Evolutionary conservation across 2,329 filamentous ascomycete genomes (phyloP).

Genomic region (Paracoccidioides lutzii): DNA sequence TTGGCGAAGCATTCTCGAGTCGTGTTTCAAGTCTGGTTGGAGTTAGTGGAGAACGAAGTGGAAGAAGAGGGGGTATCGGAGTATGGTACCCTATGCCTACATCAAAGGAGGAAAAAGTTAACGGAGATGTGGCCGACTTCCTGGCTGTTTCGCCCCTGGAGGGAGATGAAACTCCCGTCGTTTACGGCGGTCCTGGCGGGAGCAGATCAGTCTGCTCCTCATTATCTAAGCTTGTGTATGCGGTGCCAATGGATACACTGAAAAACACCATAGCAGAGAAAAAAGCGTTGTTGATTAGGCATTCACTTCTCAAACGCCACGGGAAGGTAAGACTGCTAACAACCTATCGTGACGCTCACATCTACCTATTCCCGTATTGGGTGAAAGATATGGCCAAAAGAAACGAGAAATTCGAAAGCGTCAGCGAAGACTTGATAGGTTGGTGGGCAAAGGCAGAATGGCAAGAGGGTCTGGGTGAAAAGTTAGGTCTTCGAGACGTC

Average conservation of each 20-base stretch:
- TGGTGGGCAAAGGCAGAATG: slow-evolving; percentile 94
- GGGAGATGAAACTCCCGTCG: slow-evolving; percentile 35
- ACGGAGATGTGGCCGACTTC: slow-evolving; percentile 88
- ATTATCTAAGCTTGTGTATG: slow-evolving; percentile 68
- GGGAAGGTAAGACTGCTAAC: slow-evolving; percentile 67
- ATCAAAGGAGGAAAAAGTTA: slow-evolving; percentile 52
- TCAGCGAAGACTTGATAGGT: slow-evolving; percentile 81
- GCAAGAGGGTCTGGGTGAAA: slow-evolving; percentile 69
- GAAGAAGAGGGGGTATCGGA: slow-evolving; percentile 64
- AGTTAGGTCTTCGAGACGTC: slow-evolving; percentile 58
- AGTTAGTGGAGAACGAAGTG: slow-evolving; percentile 42
- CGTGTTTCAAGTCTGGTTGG: slow-evolving; percentile 34
- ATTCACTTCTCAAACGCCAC: slow-evolving; percentile 61
- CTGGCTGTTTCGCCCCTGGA: slow-evolving; percentile 62
- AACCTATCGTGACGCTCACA: slow-evolving; percentile 77
- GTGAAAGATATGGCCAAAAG: slow-evolving; percentile 67
- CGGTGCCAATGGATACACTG: slow-evolving; percentile 76
- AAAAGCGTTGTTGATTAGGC: slow-evolving; percentile 54
- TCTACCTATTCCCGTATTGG: slow-evolving; percentile 91
- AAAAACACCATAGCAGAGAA: slow-evolving; percentile 70
- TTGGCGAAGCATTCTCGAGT: slow-evolving; percentile 28
- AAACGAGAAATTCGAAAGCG: slow-evolving; percentile 72
- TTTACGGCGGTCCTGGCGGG: slow-evolving; percentile 35
- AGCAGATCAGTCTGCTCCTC: slow-evolving; percentile 52
- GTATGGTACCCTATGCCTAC: slow-evolving; percentile 85